Conservation (phyloP, 257 asterid genomes). For the Nyctanthes arbortristis region DNA sequence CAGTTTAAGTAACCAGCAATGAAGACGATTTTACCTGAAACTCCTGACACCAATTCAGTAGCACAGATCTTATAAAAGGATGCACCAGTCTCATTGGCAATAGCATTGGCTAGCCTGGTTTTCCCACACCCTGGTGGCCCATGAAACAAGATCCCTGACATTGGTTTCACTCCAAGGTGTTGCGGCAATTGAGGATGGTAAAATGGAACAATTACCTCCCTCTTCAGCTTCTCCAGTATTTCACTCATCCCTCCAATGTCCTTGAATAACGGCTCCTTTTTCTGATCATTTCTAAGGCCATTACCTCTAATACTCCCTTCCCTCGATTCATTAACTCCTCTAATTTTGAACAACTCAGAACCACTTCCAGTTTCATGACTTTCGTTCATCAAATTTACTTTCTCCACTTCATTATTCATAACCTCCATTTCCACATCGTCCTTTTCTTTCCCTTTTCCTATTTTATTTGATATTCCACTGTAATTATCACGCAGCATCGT, state of each 20-base stretch:
- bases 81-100: conserved; percentile 86
- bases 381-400: conserved; percentile 40
- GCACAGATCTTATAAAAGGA: conserved; percentile 86
- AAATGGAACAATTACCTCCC: conserved; percentile 75
- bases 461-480: conserved; percentile 32
- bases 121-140: conserved; percentile 99
- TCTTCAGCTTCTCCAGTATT: conserved; percentile 66
- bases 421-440: conserved; percentile 39
- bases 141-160: conserved; percentile 73
- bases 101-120: conserved; percentile 88
- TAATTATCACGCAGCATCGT: conserved; percentile 59
- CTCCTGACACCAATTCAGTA: conserved; percentile 89
- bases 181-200: conserved; percentile 58
- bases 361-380: conserved; percentile 8
- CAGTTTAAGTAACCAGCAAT: background rate
- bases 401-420: conserved; percentile 44
- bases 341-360: conserved; percentile 15
- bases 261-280: conserved; percentile 59
- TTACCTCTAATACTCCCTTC: conserved; percentile 5
- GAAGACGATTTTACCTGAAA: conserved; percentile 56
- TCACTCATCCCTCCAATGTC: conserved; percentile 84
- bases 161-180: conserved; percentile 69
- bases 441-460: conserved; percentile 2
- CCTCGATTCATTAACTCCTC: conserved; percentile 19
- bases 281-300: conserved; percentile 1